Evolutionary conservation across 164 flowering plant genomes (phyloP).

Genomic region (Stephania cephalantha): DNA sequence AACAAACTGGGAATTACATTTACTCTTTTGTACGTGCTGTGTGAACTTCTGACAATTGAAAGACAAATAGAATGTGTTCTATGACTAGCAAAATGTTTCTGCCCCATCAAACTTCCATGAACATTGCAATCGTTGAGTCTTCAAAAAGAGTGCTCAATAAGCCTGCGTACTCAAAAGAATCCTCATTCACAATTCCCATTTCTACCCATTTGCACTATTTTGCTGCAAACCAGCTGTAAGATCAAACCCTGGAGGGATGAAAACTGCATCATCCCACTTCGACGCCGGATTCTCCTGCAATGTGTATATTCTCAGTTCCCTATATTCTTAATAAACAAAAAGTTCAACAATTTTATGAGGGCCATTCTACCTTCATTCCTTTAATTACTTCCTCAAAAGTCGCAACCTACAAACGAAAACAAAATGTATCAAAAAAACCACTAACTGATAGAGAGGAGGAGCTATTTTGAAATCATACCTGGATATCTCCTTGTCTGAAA

Average conservation of each 20-base stretch:
- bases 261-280: conserved; percentile 76
- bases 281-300: conserved; percentile 56
- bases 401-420: conserved; percentile 42
- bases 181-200: background rate
- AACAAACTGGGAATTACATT: background rate
- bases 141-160: background rate
- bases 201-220: conserved; percentile 11
- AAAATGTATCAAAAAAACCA: background rate
- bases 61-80: background rate
- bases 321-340: background rate
- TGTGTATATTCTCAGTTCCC: background rate
- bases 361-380: conserved; percentile 60
- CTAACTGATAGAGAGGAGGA: background rate
- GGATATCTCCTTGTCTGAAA: conserved; percentile 59
- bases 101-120: background rate
- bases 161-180: background rate
- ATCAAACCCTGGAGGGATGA: conserved; percentile 91
- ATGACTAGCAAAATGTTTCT: background rate
- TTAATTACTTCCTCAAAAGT: conserved; percentile 75
- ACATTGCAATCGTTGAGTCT: background rate
- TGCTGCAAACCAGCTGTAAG: conserved; percentile 40
- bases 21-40: background rate
- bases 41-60: background rate
- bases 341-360: background rate
- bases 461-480: conserved; percentile 34